These are phyloP conservation scores for Kregervanrija fluxuum DNA, from an alignment of 805 yeast species.

Conservation along the genomic window DNA sequence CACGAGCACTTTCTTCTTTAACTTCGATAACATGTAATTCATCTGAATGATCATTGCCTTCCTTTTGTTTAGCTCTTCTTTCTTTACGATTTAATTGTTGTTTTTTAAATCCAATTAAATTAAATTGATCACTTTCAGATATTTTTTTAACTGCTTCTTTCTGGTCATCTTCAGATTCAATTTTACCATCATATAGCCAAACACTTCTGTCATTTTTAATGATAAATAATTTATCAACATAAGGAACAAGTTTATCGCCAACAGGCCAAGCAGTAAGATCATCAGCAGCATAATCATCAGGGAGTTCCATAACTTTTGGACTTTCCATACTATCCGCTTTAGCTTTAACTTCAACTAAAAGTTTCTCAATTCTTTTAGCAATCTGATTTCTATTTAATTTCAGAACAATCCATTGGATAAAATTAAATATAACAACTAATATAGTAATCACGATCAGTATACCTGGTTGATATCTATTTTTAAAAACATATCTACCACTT, in stretches of 20 bases:
- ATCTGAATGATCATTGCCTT: not conserved
- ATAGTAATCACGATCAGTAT: conserved; percentile 1
- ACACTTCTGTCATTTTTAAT: conserved; percentile 14
- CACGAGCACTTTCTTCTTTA: conserved; percentile 5
- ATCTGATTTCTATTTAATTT: conserved; percentile 8
- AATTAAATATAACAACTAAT: conserved; percentile 3
- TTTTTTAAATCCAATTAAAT: conserved; percentile 9
- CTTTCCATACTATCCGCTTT: conserved; percentile 11
- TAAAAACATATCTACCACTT: conserved; percentile 8
- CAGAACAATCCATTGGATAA: conserved; percentile 10
- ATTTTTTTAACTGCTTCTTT: conserved; percentile 7
- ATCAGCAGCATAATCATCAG: conserved; percentile 5
- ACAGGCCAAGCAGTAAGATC: conserved; percentile 4
- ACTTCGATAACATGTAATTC: conserved; percentile 3
- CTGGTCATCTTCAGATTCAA: conserved; percentile 7
- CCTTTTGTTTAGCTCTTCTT: conserved; percentile 6
- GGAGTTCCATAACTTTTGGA: conserved; percentile 10
- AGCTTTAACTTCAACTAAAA: conserved; percentile 13
- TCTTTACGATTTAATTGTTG: conserved; percentile 10
- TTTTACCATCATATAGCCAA: conserved; percentile 6
- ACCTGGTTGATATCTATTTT: conserved; percentile 11
- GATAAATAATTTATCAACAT: conserved; percentile 13
- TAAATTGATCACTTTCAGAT: conserved; percentile 10
- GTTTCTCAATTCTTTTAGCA: conserved; percentile 10
- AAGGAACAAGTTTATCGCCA: conserved; percentile 12